These are phyloP conservation scores for Dactylonectria estremocensis DNA, from an alignment of 2,329 filamentous ascomycete species.

Conservation along the genomic window DNA sequence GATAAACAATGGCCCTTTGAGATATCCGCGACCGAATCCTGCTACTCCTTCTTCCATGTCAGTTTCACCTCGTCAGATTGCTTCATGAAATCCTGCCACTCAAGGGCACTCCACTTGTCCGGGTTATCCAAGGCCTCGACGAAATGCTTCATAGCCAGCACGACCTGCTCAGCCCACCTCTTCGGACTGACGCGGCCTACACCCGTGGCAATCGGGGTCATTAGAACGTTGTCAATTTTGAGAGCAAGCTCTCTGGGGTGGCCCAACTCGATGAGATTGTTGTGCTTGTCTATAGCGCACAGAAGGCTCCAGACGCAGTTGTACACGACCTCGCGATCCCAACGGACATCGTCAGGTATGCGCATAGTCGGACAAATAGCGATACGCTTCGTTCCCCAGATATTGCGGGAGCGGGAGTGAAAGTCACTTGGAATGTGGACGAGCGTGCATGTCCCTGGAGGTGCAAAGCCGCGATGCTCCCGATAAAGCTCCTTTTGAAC, in stretches of 20 bases:
- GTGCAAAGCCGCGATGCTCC: conserved; percentile 63
- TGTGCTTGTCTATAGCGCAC: conserved; percentile 63
- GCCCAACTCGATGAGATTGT: conserved; percentile 47
- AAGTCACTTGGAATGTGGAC: conserved; percentile 59
- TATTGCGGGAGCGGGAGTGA: conserved; percentile 50
- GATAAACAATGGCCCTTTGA: not conserved
- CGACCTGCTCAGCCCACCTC: not conserved
- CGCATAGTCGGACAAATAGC: conserved; percentile 69
- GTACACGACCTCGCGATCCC: conserved; percentile 68
- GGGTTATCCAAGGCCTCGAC: not conserved
- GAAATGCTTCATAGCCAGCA: not conserved
- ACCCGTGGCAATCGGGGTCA: conserved; percentile 67
- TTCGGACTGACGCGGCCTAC: conserved; percentile 48
- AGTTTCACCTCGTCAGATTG: not conserved
- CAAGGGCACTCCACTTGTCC: not conserved
- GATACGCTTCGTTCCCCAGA: conserved; percentile 60
- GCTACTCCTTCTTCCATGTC: not conserved
- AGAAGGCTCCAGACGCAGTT: conserved; percentile 68
- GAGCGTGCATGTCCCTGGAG: conserved; percentile 65
- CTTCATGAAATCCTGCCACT: not conserved
- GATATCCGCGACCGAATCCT: not conserved
- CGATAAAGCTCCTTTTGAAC: conserved; percentile 62
- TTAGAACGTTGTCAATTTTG: conserved; percentile 60
- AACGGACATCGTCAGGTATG: conserved; percentile 57
- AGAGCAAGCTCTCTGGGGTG: conserved; percentile 20